These are phyloP conservation scores for Plenodomus lindquistii DNA, from an alignment of 2,329 filamentous ascomycete species.

Conservation along the genomic window DNA sequence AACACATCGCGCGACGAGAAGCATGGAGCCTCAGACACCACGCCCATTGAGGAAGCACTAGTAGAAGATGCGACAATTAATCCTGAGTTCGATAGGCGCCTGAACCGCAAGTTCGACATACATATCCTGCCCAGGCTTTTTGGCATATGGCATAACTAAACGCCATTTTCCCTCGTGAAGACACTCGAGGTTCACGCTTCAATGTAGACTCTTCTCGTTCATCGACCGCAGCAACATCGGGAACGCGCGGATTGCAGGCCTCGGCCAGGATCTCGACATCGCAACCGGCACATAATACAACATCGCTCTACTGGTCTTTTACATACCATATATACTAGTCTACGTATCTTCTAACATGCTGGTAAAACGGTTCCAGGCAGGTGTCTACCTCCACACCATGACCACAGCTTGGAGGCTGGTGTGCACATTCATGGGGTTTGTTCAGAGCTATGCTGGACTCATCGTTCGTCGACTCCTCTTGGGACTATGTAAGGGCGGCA, in stretches of 20 bases:
- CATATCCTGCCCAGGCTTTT: conserved; percentile 54
- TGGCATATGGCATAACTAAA: conserved; percentile 41
- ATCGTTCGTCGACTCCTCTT: conserved; percentile 48
- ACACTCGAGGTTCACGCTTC: neutral
- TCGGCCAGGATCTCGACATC: conserved; percentile 46
- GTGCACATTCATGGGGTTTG: conserved; percentile 48
- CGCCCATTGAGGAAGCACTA: conserved; percentile 6
- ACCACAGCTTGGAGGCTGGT: conserved; percentile 48
- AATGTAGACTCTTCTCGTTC: conserved; percentile 47
- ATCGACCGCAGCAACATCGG: conserved; percentile 51
- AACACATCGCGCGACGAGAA: neutral
- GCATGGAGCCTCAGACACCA: neutral
- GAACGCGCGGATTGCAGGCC: conserved; percentile 50
- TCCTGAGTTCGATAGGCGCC: conserved; percentile 31
- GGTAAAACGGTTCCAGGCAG: conserved; percentile 47
- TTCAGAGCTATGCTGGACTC: conserved; percentile 46
- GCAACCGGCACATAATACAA: conserved; percentile 47
- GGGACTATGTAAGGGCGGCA: conserved; percentile 48
- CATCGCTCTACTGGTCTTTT: conserved; percentile 50
- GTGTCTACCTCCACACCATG: conserved; percentile 46
- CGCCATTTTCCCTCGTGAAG: neutral
- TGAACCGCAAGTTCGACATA: conserved; percentile 49
- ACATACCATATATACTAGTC: conserved; percentile 49
- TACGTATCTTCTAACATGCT: conserved; percentile 49
- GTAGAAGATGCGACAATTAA: neutral